Base-by-base conservation (phyloP, 2,329 filamentous ascomycete genomes). In the Chrysoporthe puriensis region DNA sequence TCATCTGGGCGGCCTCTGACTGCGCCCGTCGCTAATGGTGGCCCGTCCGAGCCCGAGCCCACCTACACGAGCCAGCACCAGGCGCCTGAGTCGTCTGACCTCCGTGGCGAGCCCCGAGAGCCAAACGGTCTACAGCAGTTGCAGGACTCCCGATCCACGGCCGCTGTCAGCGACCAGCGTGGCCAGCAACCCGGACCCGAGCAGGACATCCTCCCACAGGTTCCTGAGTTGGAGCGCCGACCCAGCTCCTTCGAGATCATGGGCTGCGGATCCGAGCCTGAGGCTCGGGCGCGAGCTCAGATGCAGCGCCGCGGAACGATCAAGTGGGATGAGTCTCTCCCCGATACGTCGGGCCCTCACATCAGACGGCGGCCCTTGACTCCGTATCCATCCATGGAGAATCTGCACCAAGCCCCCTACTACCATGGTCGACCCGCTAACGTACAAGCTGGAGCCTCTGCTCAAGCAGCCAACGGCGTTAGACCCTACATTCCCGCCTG, bases 221-320 rank as follows among this genome's bases (percentile, higher is more conserved):
- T 13, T 32, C 50, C 50, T 54, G 11, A 54, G 1, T 1, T 54
- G 50, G 50, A 44, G 0, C 43, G 13, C 5, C 11, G 21, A n/a
- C 16, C 66, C 1, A 62, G 63, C 7, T 69, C 67, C 0, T 52
- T 66, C 0, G 63, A 66, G 13, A 69, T 69, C 14, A 56, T 69
- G 63, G 63, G 66, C 1, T 66, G 66, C 7, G 6, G 42, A n/a
- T 26, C 42, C 13, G 1, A 32, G 11, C 1, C 36, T 57, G 2
- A 64, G 3, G 16, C 9, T n/a, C 50, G 1, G 50, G 50, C 50
- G 36, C 36, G 9, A n/a, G 32, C 34, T 16, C 32, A 40, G 34
- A 16, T 40, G 32, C n/a, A 7, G 7, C 32, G 16, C 16, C 54
- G 34, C 32, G 54, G 54, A 18, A 16, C 32, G 6, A 2, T 57